Conservation (phyloP, 2,329 filamentous ascomycete genomes). For the Aspergillus sojae region DNA sequence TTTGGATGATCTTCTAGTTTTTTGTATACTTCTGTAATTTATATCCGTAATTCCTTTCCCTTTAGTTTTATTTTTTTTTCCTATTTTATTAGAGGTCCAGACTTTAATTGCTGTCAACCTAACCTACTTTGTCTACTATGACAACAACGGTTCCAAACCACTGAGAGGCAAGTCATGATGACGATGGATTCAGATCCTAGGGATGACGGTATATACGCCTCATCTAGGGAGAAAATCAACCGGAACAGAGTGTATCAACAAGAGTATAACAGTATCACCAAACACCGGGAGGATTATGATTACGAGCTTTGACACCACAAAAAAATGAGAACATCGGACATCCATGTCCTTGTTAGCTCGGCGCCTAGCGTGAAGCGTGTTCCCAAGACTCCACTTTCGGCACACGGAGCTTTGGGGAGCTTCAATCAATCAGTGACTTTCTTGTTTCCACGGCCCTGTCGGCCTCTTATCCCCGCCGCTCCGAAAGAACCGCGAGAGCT, state of each 20-base stretch:
- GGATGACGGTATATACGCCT: background rate
- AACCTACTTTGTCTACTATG: background rate
- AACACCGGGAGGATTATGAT: background rate
- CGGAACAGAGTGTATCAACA: background rate
- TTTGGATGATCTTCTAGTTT: too few species aligned
- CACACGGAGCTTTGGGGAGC: conserved; percentile 22
- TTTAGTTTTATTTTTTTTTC: background rate
- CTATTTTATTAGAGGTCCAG: background rate
- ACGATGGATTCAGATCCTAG: conserved; percentile 7
- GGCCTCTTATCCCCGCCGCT: conserved; percentile 33
- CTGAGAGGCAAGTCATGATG: conserved; percentile 19
- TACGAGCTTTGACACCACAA: background rate
- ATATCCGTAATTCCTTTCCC: background rate
- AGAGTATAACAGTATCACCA: background rate
- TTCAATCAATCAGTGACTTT: conserved; percentile 1
- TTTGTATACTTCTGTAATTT: background rate
- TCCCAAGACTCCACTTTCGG: conserved; percentile 17
- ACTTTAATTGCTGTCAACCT: background rate
- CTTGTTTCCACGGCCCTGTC: conserved; percentile 34
- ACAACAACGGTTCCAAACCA: conserved; percentile 4
- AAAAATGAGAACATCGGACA: background rate
- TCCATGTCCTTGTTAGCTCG: conserved; percentile 3
- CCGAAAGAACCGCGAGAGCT: conserved; percentile 23
- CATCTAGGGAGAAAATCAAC: background rate
- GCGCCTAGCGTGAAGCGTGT: conserved; percentile 8